Evolutionary conservation across 352 stramenopile species (phyloP).

Genomic region (Globisporangium echinulatum): DNA sequence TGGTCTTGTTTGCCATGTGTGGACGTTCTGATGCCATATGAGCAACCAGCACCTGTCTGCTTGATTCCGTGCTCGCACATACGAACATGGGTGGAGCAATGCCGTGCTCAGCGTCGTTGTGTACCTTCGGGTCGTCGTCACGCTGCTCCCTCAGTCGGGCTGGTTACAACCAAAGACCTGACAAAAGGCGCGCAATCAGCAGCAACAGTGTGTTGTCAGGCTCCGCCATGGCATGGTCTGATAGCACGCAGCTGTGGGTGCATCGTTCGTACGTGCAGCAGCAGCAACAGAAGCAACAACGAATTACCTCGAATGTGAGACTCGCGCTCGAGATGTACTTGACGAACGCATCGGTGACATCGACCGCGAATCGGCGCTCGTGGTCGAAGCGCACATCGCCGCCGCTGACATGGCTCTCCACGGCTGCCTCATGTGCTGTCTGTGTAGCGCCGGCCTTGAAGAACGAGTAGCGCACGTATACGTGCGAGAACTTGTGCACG

Average conservation of each 20-base stretch:
- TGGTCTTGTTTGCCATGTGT: no score
- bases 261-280: not conserved
- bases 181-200: no score
- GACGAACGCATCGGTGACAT: conserved; percentile 42
- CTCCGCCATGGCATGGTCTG: not conserved
- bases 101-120: not conserved
- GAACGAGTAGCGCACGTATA: conserved; percentile 42
- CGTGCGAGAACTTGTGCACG: conserved; percentile 26
- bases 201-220: not conserved
- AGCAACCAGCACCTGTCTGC: no score
- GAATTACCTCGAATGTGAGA: conserved; percentile 37
- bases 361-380: conserved; percentile 30
- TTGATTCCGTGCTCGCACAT: not conserved
- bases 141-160: not conserved
- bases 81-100: not conserved
- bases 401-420: not conserved
- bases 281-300: not conserved
- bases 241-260: not conserved
- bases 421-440: conserved; percentile 17
- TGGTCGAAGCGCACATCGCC: conserved; percentile 12
- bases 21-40: no score
- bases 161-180: conserved; percentile 8
- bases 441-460: conserved; percentile 29
- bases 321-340: conserved; percentile 41
- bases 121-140: not conserved